phyloP scores from a whole-genome alignment of 129 eudicot species.

The Lactuca sativa region DNA sequence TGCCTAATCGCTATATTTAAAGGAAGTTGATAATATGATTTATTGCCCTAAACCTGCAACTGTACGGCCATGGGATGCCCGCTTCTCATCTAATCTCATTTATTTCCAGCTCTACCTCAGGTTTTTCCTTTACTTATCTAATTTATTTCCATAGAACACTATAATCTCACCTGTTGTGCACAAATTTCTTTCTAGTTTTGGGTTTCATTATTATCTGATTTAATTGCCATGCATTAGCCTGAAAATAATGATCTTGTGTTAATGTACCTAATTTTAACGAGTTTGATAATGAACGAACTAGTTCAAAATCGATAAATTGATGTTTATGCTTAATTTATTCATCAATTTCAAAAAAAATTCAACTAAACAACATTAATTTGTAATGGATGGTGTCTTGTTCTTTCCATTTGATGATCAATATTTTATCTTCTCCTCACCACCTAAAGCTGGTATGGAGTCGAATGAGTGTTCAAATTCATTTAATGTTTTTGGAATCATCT shows the following conservation, averaged over 20 bases:
- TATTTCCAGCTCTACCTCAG: no score
- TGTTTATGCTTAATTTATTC: not conserved
- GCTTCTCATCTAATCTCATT: no score
- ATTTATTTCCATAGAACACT: no score
- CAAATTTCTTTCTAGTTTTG: slow-evolving; percentile 3
- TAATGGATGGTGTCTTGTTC: not conserved
- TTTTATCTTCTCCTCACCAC: slow-evolving; percentile 29
- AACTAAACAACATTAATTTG: not conserved
- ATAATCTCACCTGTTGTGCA: no score
- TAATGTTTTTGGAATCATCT: slow-evolving; percentile 10
- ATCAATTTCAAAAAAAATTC: not conserved
- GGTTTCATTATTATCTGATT: not conserved
- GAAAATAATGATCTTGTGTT: not conserved
- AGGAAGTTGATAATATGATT: no score
- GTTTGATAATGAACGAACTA: not conserved
- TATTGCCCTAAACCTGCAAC: no score
- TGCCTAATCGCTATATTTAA: no score
- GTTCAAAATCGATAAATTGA: not conserved
- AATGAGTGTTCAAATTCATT: slow-evolving; percentile 15
- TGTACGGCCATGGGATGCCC: no score
- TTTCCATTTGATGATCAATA: slow-evolving; percentile 18
- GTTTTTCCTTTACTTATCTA: no score
- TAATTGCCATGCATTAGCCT: not conserved
- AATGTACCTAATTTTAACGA: slow-evolving; percentile 9
- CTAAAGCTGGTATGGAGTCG: slow-evolving; percentile 8